Evolutionary conservation across 441 rosid genomes (phyloP).

Genomic region (Biscutella laevigata): DNA sequence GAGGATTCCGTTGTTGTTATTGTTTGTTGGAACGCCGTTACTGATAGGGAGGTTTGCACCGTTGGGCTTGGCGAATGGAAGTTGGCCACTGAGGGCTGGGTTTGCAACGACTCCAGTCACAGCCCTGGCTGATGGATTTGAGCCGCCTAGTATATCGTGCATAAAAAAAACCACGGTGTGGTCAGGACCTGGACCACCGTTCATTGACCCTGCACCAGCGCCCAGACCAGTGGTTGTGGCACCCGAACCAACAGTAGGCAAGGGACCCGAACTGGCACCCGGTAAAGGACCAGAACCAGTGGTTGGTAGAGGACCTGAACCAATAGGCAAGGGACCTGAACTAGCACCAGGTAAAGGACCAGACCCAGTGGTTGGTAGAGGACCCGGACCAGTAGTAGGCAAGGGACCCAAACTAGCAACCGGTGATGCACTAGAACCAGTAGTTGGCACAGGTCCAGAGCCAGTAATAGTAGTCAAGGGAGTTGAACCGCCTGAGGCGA

Average conservation of each 20-base stretch:
- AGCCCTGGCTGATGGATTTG: constrained; percentile 44
- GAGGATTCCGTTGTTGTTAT: constrained; percentile 38
- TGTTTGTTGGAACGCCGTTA: constrained; percentile 38
- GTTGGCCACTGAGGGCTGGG: constrained; percentile 40
- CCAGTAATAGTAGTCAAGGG: constrained; percentile 8
- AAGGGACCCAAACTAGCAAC: no score
- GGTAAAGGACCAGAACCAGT: constrained; percentile 10
- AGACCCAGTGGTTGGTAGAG: constrained; percentile 18
- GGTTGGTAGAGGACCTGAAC: constrained; percentile 20
- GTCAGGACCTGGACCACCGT: constrained; percentile 24
- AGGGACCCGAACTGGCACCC: constrained; percentile 5
- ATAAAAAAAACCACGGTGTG: constrained; percentile 39
- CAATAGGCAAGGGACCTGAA: constrained; percentile 12
- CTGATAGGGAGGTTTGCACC: constrained; percentile 45
- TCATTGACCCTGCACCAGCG: constrained; percentile 18
- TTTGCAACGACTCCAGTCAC: constrained; percentile 46
- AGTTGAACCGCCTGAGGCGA: constrained; percentile 14
- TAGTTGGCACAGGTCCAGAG: no score
- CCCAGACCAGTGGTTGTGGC: constrained; percentile 20
- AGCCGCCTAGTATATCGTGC: constrained; percentile 56
- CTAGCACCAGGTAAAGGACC: constrained; percentile 18
- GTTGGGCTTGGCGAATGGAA: constrained; percentile 54
- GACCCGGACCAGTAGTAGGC: constrained; percentile 16
- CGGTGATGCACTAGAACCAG: no score
- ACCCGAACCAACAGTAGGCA: constrained; percentile 19